Evolutionary conservation across 2,329 filamentous ascomycete species (phyloP).

Genomic region (Fusarium drepaniforme): DNA sequence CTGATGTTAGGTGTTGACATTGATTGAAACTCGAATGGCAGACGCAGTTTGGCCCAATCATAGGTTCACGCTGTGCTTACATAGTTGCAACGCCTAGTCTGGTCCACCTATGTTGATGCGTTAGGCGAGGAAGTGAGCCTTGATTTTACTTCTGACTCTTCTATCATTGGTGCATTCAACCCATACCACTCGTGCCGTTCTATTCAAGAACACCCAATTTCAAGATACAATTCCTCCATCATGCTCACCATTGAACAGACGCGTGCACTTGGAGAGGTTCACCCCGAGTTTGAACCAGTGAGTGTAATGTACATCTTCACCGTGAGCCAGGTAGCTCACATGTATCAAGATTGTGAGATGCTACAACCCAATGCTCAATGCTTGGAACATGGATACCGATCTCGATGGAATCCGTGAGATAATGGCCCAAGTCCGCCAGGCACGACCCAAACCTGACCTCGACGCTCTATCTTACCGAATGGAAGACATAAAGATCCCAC

Average conservation of each 20-base stretch:
- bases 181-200: background rate
- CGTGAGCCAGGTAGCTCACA: too few species aligned
- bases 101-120: background rate
- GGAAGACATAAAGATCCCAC: conserved; percentile 39
- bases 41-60: background rate
- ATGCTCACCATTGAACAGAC: conserved; percentile 45
- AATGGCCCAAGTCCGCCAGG: conserved; percentile 27
- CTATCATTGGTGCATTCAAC: background rate
- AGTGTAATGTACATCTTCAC: too few species aligned
- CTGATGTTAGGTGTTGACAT: background rate
- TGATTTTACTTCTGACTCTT: background rate
- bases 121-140: background rate
- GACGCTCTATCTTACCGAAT: conserved; percentile 30
- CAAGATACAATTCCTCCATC: background rate
- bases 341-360: conserved; percentile 19
- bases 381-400: conserved; percentile 40
- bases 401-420: conserved; percentile 35
- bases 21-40: background rate
- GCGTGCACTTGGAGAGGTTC: conserved; percentile 32
- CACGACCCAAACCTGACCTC: conserved; percentile 21
- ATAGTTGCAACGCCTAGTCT: background rate
- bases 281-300: conserved; percentile 33
- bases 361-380: conserved; percentile 33
- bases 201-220: background rate
- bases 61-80: background rate